Base-by-base conservation (phyloP, 2,329 filamentous ascomycete species). In the Dichotomopilus funicola region DNA sequence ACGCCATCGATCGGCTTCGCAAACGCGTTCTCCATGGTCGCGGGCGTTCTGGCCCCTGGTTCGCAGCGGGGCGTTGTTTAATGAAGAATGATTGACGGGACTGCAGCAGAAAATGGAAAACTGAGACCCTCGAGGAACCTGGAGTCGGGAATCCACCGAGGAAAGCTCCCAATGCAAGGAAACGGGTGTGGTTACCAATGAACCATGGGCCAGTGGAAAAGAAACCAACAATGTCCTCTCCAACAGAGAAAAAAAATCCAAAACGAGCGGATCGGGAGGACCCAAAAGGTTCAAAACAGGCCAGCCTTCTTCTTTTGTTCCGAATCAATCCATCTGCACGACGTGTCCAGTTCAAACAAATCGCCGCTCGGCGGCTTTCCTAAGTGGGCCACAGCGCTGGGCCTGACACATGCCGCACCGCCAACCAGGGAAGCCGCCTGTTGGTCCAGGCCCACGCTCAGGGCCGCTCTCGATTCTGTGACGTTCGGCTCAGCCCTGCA, bases 11-110 rank as follows among this genome's bases (percentile, higher is more conserved):
- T 77, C 62, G 81, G 73, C 65, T 75, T 77, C 62, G 80, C 74
- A 65, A 81, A 87, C 62, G 84, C 83, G 73, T 75, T 78, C 63
- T 86, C 81, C 83, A 87, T 87, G 57, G 56, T 63, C 44, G 53
- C 54, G 42, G 54, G 49, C 49, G 52, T 55, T 53, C 43, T 33
- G 43, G 54, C 44, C 54, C 49, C 56, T 52, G 46, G 56, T 13
- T 56, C 38, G 53, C 47, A 53, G 49, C 53, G 52, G 57, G 59
- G 59, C 35, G 49, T 49, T 49, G 53, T 54, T 44, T 62, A 43
- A 54, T 43, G 57, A 55, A 51, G 57, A 53, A 27, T 27, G 19
- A 27, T 27, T 27, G 19, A 27, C 19, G 19, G 19, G 19, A 27
- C 19, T 27, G 49, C 42, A 40, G 44, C 49, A 49, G 31, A 45